Base-by-base conservation (phyloP, 2,329 filamentous ascomycete species). In the Fusarium mangiferae region DNA sequence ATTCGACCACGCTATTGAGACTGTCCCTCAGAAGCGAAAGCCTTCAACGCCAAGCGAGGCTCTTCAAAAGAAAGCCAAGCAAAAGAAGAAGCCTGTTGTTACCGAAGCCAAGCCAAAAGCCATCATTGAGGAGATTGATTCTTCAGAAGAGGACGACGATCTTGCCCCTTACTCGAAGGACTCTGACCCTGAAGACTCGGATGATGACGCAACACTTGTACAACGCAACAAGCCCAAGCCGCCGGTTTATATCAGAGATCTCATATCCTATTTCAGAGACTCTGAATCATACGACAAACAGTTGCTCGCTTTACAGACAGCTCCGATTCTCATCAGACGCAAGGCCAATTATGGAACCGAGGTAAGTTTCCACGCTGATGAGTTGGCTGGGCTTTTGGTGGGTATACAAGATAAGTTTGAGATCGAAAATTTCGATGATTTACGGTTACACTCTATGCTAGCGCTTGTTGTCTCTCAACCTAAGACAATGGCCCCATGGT, bases 291-390 rank as follows among this genome's bases (percentile, higher is more conserved):
- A 95, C 75, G 95, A 98, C 76, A 91, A 91, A 36, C 94, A 98
- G 79, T 91, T 92, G 66, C 85, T 98, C 15, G 95, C 92, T 6
- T 85, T 99, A 24, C 87, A 89, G 26, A 94, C 93, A 4, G 95
- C 95, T 1, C 91, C 95, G 2, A 82, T 88, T 0, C 86, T 99
- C 10, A 97, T 99, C 72, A 91, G 96, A 11, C 91, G 96, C 20
- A 99, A 99, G 82, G 90, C 93, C 2, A 91, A 90, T 62, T 97
- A 97, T 77, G 96, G 96, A 38, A 93, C 91, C 8, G 96, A 99
- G 83, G 91, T 99, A 46, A 90, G 88, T 59, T 93, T 96, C 64
- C 94, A 98, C 79, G 90, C 92, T 0, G 91, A 95, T 75, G 94
- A 97, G 76, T 86, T 99, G 6, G 94, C 94, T 5, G 87, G 91